Conservation (phyloP, 345 rosid species). For the Turnera subulata region DNA sequence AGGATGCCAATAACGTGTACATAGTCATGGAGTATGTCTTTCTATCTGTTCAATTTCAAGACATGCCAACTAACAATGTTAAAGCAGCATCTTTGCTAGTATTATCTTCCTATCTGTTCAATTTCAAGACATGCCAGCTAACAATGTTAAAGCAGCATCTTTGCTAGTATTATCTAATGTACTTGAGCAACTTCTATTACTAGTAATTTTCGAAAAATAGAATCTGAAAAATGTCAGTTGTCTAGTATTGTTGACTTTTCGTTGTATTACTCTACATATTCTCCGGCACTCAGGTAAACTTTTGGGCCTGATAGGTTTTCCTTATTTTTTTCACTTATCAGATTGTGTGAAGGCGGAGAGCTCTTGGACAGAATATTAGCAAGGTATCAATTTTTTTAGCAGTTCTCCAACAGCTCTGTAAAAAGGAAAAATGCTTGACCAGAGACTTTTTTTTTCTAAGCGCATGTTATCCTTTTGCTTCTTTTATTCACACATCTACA, state of each 20-base stretch:
- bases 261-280: not conserved
- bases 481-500: too few species aligned
- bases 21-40: slow-evolving; percentile 87
- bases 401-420: not conserved
- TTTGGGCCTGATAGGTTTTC: slow-evolving; percentile 11
- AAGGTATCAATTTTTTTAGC: slow-evolving; percentile 36
- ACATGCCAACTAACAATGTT: slow-evolving; percentile 8
- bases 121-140: slow-evolving; percentile 10
- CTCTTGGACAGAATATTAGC: slow-evolving; percentile 83
- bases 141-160: slow-evolving; percentile 2
- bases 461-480: too few species aligned
- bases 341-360: slow-evolving; percentile 99
- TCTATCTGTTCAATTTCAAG: slow-evolving; percentile 17
- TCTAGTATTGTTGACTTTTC: not conserved
- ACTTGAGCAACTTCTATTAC: not conserved
- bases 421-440: too few species aligned
- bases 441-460: not conserved
- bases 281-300: not conserved
- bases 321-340: slow-evolving; percentile 28
- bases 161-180: too few species aligned
- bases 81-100: slow-evolving; percentile 3
- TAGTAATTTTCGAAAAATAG: not conserved
- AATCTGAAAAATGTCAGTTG: too few species aligned
- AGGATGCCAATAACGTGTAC: slow-evolving; percentile 72
- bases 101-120: slow-evolving; percentile 21